phyloP scores from a whole-genome alignment of 495 filamentous ascomycete genomes.

The Corynascus novoguineensis region DNA sequence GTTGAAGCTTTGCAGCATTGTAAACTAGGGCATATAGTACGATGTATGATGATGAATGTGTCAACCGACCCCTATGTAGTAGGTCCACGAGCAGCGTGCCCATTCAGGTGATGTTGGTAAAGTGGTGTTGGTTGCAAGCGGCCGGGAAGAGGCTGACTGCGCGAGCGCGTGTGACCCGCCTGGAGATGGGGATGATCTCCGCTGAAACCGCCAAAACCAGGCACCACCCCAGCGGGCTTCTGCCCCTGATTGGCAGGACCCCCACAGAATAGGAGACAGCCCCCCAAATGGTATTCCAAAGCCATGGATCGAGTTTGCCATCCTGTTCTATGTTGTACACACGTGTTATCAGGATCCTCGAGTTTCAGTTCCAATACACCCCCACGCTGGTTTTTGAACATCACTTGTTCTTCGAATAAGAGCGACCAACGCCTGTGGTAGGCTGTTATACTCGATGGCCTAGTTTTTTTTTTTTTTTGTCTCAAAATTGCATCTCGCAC shows the following conservation, averaged over 20 bases:
- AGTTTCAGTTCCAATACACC: too few species aligned
- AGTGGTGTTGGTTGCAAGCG: neutral
- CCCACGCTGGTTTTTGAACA: too few species aligned
- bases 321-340: constrained; percentile 7
- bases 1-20: too few species aligned
- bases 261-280: constrained; percentile 8
- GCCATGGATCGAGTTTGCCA: neutral
- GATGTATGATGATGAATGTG: too few species aligned
- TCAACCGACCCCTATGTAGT: too few species aligned
- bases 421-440: neutral
- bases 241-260: constrained; percentile 11
- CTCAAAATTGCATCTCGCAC: too few species aligned
- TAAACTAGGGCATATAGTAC: too few species aligned
- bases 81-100: too few species aligned
- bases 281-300: constrained; percentile 6
- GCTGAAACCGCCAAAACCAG: neutral
- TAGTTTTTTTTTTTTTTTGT: too few species aligned
- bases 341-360: neutral
- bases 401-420: neutral
- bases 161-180: neutral
- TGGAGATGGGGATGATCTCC: neutral
- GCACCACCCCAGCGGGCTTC: neutral
- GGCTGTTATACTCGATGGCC: too few species aligned
- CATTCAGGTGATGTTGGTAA: too few species aligned
- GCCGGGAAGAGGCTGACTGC: neutral